A percentile compares a stretch with the other conserved stretches of the same genome.
phyloP scores from a whole-genome alignment of 176 grass and related monocot genomes.

The Eragrostis curvula region DNA sequence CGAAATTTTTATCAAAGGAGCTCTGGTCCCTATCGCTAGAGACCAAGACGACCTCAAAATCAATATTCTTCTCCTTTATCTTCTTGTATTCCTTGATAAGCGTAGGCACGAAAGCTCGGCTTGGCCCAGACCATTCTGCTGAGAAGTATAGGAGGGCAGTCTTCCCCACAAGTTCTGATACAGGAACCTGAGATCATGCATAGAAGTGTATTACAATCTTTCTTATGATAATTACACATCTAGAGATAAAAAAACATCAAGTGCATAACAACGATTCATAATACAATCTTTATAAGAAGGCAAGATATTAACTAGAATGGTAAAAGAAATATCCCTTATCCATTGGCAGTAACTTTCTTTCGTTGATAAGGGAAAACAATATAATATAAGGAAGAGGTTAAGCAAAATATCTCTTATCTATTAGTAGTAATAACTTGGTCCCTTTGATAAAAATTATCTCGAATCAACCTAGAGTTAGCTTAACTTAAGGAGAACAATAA shows the following conservation, averaged over 20 bases:
- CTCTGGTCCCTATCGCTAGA: constrained; percentile 71
- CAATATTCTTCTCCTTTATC: constrained; percentile 71
- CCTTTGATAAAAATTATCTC: not conserved
- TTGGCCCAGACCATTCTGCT: constrained; percentile 70
- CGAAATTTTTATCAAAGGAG: constrained; percentile 70
- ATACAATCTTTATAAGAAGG: not conserved
- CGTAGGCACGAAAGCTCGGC: constrained; percentile 73
- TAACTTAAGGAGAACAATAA: not conserved
- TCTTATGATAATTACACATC: not conserved
- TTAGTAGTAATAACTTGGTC: not conserved
- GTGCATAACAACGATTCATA: not conserved
- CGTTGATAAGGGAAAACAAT: not conserved
- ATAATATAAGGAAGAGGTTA: not conserved
- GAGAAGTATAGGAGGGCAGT: constrained; percentile 92
- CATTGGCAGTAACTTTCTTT: not conserved
- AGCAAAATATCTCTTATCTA: not conserved
- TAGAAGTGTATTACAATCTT: constrained; percentile 9
- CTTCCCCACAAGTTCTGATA: constrained; percentile 80
- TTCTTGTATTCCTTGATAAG: constrained; percentile 72
- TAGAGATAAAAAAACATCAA: not conserved
- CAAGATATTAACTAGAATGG: not conserved
- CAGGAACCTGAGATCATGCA: constrained; percentile 55
- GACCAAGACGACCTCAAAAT: constrained; percentile 84
- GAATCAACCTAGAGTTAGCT: not conserved
- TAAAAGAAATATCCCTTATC: constrained; percentile 7